Percentiles rank a stretch among this genome's conserved stretches.
phyloP scores from a whole-genome alignment of 1,139 yeast species.

The Debaryomyces psychrophilus region DNA sequence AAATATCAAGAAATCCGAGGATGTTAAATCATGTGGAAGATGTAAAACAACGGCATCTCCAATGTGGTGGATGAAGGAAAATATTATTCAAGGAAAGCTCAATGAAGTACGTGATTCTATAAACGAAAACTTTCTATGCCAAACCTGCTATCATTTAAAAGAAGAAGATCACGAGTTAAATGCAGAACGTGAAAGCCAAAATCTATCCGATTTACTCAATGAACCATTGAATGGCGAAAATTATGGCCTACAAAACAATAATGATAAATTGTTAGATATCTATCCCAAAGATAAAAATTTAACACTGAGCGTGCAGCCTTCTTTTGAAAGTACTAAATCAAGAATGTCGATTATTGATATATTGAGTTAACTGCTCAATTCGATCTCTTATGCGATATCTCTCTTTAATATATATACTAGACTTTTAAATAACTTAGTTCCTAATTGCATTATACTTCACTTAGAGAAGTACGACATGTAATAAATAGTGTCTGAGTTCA shows the following conservation, averaged over 20 bases:
- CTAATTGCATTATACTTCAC: too few relatives aligned
- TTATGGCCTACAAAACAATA: constrained; percentile 35
- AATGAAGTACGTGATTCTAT: neutral
- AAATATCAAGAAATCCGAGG: constrained; percentile 18
- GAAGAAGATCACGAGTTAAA: constrained; percentile 12
- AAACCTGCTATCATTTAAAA: constrained; percentile 33
- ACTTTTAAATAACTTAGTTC: neutral
- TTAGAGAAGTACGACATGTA: too few relatives aligned
- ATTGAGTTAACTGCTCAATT: constrained; percentile 17
- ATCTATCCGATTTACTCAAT: constrained; percentile 27
- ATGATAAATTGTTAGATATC: constrained; percentile 29
- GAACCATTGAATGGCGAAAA: constrained; percentile 38
- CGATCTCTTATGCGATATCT: neutral
- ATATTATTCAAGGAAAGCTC: constrained; percentile 1
- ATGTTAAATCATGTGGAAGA: constrained; percentile 21
- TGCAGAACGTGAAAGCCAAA: constrained; percentile 12
- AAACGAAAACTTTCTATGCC: constrained; percentile 26
- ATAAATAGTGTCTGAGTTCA: neutral
- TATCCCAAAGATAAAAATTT: constrained; percentile 16
- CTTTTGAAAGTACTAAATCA: constrained; percentile 20
- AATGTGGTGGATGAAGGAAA: constrained; percentile 39
- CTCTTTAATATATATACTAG: neutral
- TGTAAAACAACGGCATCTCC: constrained; percentile 39
- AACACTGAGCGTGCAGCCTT: neutral
- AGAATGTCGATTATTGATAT: constrained; percentile 31